Base-by-base conservation (phyloP, 169 alveolate species). In the Toxoplasma gondii region DNA sequence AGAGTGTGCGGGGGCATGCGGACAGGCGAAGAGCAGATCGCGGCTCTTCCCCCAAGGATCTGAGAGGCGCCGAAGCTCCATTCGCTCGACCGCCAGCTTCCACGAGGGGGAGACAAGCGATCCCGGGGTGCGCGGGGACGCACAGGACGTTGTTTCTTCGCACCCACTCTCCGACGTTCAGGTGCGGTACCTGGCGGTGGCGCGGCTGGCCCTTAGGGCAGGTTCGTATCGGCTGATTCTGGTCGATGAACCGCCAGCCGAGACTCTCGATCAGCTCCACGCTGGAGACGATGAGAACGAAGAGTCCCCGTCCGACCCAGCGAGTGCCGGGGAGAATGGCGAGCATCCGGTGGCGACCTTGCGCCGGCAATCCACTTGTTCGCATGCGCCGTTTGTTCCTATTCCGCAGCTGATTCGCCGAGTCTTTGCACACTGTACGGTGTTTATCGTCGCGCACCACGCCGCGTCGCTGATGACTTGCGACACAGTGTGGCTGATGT, bases 171-270 rank as follows among this genome's bases (percentile, higher is more conserved):
- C 94, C n/a, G 94, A 87, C 74, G 82, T 94, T 19, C 96, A 96
- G 91, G 93, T 96, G 84, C 94, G 96, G 39, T 94, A 96, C 78
- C 39, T 96, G 43, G 94, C 97, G 0, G 78, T 96, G 41, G 96
- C 95, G 1, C 91, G 97, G 43, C 92, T 96, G 74, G 91, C 94
- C 31, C 94, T 92, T 34, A 80, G 88, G 38, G 96, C 95, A 19
- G 69, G 95, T 45, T 91, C 88, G 54, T 93, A 92, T 41, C 95
- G 97, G 24, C 81, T 96, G n/a, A 93, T 96, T 86, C 91, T 96
- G 49, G 96, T 96, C 1, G 97, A 96, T 58, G 97, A 96, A 74
- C 97, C 97, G 83, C 97, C 97, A 9, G 96, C 97, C 19, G 97
- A 94, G 44, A 94, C 93, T 7, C 90, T 88, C 64, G 96, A 92